Conservation (phyloP, 2,329 filamentous ascomycete species). For the Westerdykella aurantiaca region DNA sequence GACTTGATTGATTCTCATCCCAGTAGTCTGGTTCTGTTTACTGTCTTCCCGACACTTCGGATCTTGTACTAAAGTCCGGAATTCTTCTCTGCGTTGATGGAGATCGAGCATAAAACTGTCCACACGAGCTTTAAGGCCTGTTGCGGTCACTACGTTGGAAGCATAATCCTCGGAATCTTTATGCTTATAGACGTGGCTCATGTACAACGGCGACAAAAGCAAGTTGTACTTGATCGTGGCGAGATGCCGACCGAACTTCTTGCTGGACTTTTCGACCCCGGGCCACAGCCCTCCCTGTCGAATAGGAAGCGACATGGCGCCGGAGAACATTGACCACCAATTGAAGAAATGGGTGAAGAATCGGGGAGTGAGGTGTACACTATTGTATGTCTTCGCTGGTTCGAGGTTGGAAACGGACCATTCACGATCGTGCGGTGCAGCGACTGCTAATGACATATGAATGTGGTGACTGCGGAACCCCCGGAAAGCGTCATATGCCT, state of each 20-base stretch:
- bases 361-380: conserved; percentile 85
- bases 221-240: conserved; percentile 99
- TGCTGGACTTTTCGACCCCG: conserved; percentile 89
- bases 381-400: conserved; percentile 87
- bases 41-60: conserved; percentile 51
- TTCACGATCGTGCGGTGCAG: conserved; percentile 78
- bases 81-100: conserved; percentile 88
- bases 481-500: conserved; percentile 81
- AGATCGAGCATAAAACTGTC: conserved; percentile 97
- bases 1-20: conserved; percentile 92
- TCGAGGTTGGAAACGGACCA: conserved; percentile 73
- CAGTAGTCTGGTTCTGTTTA: conserved; percentile 74
- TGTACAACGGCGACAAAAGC: conserved; percentile 82
- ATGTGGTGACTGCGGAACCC: conserved; percentile 98
- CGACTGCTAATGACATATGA: conserved; percentile 86
- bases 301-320: conserved; percentile 88
- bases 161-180: conserved; percentile 86
- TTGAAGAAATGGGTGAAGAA: conserved; percentile 98
- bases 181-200: conserved; percentile 98
- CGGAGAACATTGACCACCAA: conserved; percentile 96
- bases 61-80: conserved; percentile 73
- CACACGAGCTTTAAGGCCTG: conserved; percentile 90
- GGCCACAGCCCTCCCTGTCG: conserved; percentile 90
- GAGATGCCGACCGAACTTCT: conserved; percentile 94
- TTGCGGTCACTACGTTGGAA: conserved; percentile 76